Evolutionary conservation across 306 rosid species (phyloP).

Genomic region (Quercus dentata): DNA sequence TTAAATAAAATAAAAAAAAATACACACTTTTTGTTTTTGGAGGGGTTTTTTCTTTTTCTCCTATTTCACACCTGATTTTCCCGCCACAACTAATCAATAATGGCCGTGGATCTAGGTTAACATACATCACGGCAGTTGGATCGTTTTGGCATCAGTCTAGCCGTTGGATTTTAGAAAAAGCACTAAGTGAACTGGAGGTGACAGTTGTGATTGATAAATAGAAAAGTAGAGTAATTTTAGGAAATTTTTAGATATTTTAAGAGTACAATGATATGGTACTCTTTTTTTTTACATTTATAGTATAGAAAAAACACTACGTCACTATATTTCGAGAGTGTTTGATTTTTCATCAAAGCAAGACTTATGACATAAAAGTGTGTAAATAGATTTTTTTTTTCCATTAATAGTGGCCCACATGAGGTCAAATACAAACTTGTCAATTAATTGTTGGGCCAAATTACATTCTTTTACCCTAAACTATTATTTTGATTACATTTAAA

Average conservation of each 20-base stretch:
- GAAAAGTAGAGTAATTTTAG: background rate
- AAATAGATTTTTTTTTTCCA: too few species aligned
- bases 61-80: conserved; percentile 24
- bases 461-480: too few species aligned
- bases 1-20: background rate
- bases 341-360: too few species aligned
- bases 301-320: fast-evolving
- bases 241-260: fast-evolving
- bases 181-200: too few species aligned
- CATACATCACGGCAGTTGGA: conserved; percentile 16
- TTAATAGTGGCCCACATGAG: too few species aligned
- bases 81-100: conserved; percentile 42
- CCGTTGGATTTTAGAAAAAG: conserved; percentile 18
- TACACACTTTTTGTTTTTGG: background rate
- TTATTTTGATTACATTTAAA: too few species aligned
- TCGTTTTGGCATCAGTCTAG: background rate
- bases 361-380: too few species aligned
- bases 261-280: fast-evolving
- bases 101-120: conserved; percentile 31
- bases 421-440: too few species aligned
- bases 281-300: fast-evolving
- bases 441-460: too few species aligned
- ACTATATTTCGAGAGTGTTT: fast-evolving
- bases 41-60: background rate
- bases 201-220: too few species aligned